Base-by-base conservation (phyloP, 2,329 filamentous ascomycete species). In the Neofusicoccum kwambonambiense region DNA sequence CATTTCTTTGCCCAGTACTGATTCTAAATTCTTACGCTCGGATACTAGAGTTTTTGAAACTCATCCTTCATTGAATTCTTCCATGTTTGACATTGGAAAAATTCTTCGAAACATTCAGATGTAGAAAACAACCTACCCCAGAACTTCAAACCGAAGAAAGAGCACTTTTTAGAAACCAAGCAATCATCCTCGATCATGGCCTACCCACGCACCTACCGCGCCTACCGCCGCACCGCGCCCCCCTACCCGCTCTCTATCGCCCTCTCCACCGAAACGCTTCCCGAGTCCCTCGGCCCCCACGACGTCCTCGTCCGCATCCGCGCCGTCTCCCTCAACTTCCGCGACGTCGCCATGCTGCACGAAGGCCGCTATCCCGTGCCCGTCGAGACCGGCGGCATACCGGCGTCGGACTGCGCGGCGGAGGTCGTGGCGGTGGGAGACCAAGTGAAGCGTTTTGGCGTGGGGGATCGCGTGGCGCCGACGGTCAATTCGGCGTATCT, bases 291-390 rank as follows among this genome's bases (percentile, higher is more conserved):
- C 2, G 64, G 27, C 1, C 54, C 67, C 2, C 41, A 65, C 12
- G 69, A 72, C 27, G 70, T 74, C 2, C 44, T 74, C 31, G 67
- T 73, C 58, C 66, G 65, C 13, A 71, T 75, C 47, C 71, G 68
- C 47, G 71, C 73, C 17, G 69, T 72, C 17, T 69, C 72, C 2
- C 68, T 74, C 12, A 75, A 75, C 52, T 74, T 69, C 49, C 69
- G 73, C 35, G 73, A 74, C 19, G 51, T 70, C 11, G 73, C 68
- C 3, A 74, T 73, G 69, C 64, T 74, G 11, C 67, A 70, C 45
- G 37, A 34, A 6, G 69, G 68, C 2, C 45, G 17, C 4, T 74
- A 72, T 39, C 70, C 70, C 0, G 13, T 61, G 0, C 44, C 56
- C 1, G 52, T 68, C 19, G 31, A 50, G 13, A 60, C 67, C 4